phyloP scores from a whole-genome alignment of 495 filamentous ascomycete species.

The Hypoxylon lienhwacheense region DNA sequence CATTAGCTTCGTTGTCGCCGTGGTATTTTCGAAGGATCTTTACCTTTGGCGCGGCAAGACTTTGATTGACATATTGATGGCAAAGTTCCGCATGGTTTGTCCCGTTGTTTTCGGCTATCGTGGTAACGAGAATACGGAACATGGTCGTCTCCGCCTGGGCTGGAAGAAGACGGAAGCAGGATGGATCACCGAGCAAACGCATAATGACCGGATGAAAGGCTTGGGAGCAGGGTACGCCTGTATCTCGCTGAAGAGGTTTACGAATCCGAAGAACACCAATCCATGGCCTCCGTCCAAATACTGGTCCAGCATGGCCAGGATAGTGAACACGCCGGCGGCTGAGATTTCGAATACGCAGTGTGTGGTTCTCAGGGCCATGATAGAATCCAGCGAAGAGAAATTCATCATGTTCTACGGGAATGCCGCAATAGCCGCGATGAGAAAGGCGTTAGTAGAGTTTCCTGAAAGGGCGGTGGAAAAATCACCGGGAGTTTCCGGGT shows the following conservation, averaged over 20 bases:
- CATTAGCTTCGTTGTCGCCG: constrained; percentile 73
- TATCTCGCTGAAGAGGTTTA: constrained; percentile 78
- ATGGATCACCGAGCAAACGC: constrained; percentile 65
- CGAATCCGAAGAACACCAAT: constrained; percentile 63
- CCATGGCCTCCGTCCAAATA: constrained; percentile 79
- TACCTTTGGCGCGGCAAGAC: constrained; percentile 70
- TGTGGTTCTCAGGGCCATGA: constrained; percentile 73
- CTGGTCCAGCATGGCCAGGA: constrained; percentile 73
- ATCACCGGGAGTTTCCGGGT: constrained; percentile 57
- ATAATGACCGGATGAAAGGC: constrained; percentile 81
- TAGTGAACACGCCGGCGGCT: constrained; percentile 67
- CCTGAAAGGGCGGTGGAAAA: constrained; percentile 56
- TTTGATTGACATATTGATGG: constrained; percentile 83
- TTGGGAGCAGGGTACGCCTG: constrained; percentile 82
- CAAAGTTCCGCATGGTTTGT: constrained; percentile 79
- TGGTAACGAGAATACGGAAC: constrained; percentile 72
- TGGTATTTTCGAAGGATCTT: constrained; percentile 68
- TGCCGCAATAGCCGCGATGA: constrained; percentile 64
- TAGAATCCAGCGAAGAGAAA: constrained; percentile 67
- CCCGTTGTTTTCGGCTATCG: constrained; percentile 85
- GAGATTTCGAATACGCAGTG: constrained; percentile 77
- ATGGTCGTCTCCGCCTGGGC: constrained; percentile 69
- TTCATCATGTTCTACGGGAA: constrained; percentile 79
- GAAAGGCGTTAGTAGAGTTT: constrained; percentile 67
- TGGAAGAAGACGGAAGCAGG: constrained; percentile 62